These are phyloP conservation scores for Candida dubliniensis DNA, from an alignment of 1,139 yeast species.

Conservation along the genomic window DNA sequence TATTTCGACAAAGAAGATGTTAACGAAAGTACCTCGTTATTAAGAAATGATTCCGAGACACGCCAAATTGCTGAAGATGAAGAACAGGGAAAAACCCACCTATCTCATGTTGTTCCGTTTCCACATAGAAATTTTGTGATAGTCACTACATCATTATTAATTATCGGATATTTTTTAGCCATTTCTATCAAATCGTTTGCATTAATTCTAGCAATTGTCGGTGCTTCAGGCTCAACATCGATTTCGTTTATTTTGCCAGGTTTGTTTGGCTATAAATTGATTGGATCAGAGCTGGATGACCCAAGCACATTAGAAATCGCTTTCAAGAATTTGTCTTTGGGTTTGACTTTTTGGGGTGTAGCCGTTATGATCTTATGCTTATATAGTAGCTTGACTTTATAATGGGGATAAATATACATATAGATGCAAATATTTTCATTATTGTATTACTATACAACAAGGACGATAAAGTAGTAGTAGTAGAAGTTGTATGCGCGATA, in stretches of 20 bases:
- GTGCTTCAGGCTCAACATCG: slow-evolving; percentile 63
- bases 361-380: slow-evolving; percentile 43
- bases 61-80: slow-evolving; percentile 9
- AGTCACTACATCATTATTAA: slow-evolving; percentile 47
- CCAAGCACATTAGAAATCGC: slow-evolving; percentile 23
- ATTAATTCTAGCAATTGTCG: slow-evolving; percentile 55
- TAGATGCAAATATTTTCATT: slow-evolving; percentile 1
- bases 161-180: slow-evolving; percentile 47
- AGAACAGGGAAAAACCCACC: slow-evolving; percentile 14
- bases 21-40: slow-evolving; percentile 14
- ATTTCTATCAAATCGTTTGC: slow-evolving; percentile 52
- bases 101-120: slow-evolving; percentile 46
- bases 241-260: slow-evolving; percentile 63
- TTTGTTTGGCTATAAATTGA: slow-evolving; percentile 52
- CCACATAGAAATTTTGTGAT: slow-evolving; percentile 46
- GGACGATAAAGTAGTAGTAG: too few species aligned
- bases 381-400: slow-evolving; percentile 34
- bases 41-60: slow-evolving; percentile 5
- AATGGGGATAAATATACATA: slow-evolving; percentile 10
- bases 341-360: slow-evolving; percentile 43
- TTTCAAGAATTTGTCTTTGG: slow-evolving; percentile 30
- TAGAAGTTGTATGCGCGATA: too few species aligned
- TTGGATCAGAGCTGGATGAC: slow-evolving; percentile 33
- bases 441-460: neutral
- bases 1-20: slow-evolving; percentile 3